Evolutionary conservation across 116 monocot species (phyloP), one percentile per base, ranked within the genome.

Genomic region (Thalassia testudinum): DNA sequence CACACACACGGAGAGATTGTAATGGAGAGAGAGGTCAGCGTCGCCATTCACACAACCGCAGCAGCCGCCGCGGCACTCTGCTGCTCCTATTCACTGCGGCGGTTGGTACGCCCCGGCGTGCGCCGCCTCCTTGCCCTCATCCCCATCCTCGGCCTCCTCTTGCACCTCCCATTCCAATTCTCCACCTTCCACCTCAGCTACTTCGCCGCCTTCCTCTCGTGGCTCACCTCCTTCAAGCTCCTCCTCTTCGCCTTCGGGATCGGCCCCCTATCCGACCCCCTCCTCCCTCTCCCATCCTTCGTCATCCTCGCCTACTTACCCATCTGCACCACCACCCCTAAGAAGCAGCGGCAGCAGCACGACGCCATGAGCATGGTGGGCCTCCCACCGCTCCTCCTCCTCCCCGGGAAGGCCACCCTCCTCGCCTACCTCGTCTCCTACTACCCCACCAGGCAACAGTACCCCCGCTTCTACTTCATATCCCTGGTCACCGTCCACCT

Each of bases 151-250:
- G 14, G 7, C 52, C 54, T 77, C 62, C 57, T 82, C 60, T 48
- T 56, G 15, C 14, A 38, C 49, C 64, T 77, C 26, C 74, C 82
- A 14, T 57, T 74, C 38, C 51, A 62, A 42, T 65, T 77, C 71
- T 73, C 82, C 59, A 20, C 62, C 38, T 24, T 67, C 64, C 64
- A 64, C 37, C 66, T 77, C 65, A 56, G 53, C 66, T 53, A 58
- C 64, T 63, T 70, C 29, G 67, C 57, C 53, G 70, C 74, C 70
- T 73, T 77, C 43, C 71, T 82, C 44, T 12, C 49, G 29, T 82
- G 82, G 82, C 77, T 77, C 50, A 49, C 54, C 43, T 13, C 53
- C 54, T 77, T 77, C 82, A 82, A 82, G 61, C 77, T 82, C 44
- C 54, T 77, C 64, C 72, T 82, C 40, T 70, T 82, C 67, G 49